Base-by-base conservation (phyloP, 2,329 filamentous ascomycete genomes). In the Pseudocercospora ulei region DNA sequence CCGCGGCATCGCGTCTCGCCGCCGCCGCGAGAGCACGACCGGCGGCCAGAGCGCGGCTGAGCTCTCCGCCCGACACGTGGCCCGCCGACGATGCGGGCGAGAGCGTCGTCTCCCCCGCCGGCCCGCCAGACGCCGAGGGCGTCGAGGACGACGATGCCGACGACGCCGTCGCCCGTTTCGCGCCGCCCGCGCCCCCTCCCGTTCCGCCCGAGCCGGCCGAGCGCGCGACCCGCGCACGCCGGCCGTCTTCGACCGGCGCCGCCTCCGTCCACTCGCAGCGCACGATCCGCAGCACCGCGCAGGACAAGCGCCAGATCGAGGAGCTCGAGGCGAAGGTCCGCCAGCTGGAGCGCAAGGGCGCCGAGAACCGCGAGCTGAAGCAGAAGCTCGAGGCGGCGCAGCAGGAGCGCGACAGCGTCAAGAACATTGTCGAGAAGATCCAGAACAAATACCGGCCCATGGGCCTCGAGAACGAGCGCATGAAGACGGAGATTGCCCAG, bases 381-480 rank as follows among this genome's bases (percentile, higher is more conserved):
- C 86, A 88, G 56, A 73, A 71, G 7, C 62, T 94, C 31, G 82
- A 93, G 40, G 77, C 80, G 49, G 64, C 87, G 9, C 78, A 87
- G 56, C 70, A 74, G 11, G 83, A 92, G 53, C 72, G 77, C 17
- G 82, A 88, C 55, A 80, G 80, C 49, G 86, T 82, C 47, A 82
- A 93, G 58, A 70, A 64, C 3, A 85, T 96, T 48, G 87, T 95
- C 33, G 82, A 93, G 56, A 95, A 92, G 54, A 66, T 98, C 30
- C 85, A 95, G 57, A 71, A 76, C 24, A 96, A 95, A 61, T 86
- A 85, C 48, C 84, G 92, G 55, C 76, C 82, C 0, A 80, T 88
- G 41, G 80, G 87, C 48, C 75, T 82, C 51, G 88, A 96, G 55
- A 77, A 84, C 44, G 66, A 67, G 0, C 80, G 88, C 9, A 63